Conservation (phyloP, 306 rosid species). For the Arachis stenosperma region DNA sequence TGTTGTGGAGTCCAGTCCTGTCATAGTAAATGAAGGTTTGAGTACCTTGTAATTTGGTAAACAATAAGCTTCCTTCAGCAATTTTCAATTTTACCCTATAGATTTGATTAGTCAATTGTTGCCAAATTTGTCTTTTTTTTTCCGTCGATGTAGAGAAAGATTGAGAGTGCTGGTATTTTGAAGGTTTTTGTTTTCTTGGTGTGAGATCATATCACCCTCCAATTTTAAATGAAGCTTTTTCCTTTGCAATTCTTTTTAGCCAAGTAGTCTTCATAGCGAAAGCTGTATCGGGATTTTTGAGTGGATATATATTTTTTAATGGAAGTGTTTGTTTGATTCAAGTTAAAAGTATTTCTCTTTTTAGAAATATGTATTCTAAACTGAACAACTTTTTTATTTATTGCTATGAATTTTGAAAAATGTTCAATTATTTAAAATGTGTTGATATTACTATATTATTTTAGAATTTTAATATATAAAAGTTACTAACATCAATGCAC, state of each 20-base stretch:
- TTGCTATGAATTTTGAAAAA: too few relatives aligned
- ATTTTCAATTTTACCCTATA: slow-evolving; percentile 51
- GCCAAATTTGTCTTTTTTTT: slow-evolving; percentile 49
- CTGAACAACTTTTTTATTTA: too few relatives aligned
- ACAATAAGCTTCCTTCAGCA: slow-evolving; percentile 69
- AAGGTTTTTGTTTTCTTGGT: slow-evolving; percentile 38
- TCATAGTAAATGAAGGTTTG: slow-evolving; percentile 63
- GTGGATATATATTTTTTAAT: slow-evolving; percentile 23
- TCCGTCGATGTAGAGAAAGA: slow-evolving; percentile 52
- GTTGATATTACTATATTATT: too few relatives aligned
- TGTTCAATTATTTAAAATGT: too few relatives aligned
- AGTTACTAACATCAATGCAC: too few relatives aligned
- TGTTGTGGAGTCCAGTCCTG: slow-evolving; percentile 58
- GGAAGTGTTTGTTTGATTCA: slow-evolving; percentile 25
- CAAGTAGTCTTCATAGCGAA: slow-evolving; percentile 34
- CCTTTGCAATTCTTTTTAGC: slow-evolving; percentile 41
- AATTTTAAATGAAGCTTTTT: slow-evolving; percentile 39
- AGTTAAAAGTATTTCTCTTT: slow-evolving; percentile 24
- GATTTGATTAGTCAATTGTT: slow-evolving; percentile 61
- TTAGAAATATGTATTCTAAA: too few relatives aligned
- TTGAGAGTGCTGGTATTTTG: slow-evolving; percentile 68
- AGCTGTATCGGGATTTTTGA: slow-evolving; percentile 36
- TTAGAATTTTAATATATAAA: too few relatives aligned
- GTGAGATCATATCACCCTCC: slow-evolving; percentile 42
- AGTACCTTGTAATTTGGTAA: slow-evolving; percentile 59